phyloP scores from a whole-genome alignment of 495 filamentous ascomycete genomes.

The Glutinoglossum americanum region DNA sequence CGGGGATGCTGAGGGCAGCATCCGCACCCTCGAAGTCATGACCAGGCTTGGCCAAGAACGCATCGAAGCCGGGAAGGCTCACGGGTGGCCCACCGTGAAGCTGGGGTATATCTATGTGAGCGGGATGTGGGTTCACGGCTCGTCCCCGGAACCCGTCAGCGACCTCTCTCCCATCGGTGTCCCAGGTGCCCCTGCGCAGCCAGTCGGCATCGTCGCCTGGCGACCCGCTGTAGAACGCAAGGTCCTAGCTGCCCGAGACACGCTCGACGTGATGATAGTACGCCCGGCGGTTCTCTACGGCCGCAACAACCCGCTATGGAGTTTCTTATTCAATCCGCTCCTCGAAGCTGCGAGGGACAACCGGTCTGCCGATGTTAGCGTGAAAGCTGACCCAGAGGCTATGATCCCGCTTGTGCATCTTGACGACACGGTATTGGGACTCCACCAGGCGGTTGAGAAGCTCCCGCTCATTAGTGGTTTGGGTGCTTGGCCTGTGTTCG shows the following conservation, averaged over 20 bases:
- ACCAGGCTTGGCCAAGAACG: conserved; percentile 10
- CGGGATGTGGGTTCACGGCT: conserved; percentile 24
- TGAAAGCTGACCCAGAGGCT: conserved; percentile 11
- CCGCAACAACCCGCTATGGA: conserved; percentile 12
- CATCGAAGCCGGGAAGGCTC: conserved; percentile 5
- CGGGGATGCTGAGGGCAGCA: conserved; percentile 8
- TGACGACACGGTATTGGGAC: conserved; percentile 19
- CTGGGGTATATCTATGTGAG: conserved; percentile 23
- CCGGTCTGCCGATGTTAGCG: background rate
- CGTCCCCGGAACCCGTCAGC: conserved; percentile 10
- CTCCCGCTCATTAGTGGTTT: conserved; percentile 13
- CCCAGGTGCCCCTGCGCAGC: conserved; percentile 6
- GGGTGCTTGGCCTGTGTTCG: conserved; percentile 23
- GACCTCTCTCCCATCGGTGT: conserved; percentile 15
- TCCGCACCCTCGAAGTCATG: conserved; percentile 10
- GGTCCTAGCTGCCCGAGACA: conserved; percentile 4
- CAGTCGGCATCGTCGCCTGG: conserved; percentile 15
- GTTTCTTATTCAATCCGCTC: conserved; percentile 10
- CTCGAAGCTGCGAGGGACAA: conserved; percentile 11
- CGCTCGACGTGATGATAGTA: conserved; percentile 20
- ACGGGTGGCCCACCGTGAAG: conserved; percentile 12
- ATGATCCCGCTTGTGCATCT: conserved; percentile 17
- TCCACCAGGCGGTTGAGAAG: conserved; percentile 18
- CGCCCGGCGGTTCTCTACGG: conserved; percentile 21
- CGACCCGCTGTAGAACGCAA: conserved; percentile 17